Base-by-base conservation (phyloP, 805 yeast species). In the Yarrowia sp. region DNA sequence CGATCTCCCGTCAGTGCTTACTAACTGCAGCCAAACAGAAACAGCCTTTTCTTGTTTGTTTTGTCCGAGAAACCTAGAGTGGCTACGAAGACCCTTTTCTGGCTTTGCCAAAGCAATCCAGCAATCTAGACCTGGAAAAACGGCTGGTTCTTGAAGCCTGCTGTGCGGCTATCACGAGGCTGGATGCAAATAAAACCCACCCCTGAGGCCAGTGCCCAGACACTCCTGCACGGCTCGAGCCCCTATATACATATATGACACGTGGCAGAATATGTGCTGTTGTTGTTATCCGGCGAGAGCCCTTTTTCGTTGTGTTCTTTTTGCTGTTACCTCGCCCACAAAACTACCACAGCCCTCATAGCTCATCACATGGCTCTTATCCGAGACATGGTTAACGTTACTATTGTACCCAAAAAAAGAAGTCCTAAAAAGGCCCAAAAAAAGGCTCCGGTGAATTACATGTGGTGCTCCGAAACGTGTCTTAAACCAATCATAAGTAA, bases 331-430 rank as follows among this genome's bases (percentile, higher is more conserved):
- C 18, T 28, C 51, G 38, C 38, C 38, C 38, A 35, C 38, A 4
- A 35, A 35, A 4, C 38, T n/a, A n/a, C 38, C 38, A 35, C 38
- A 10, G 38, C 38, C 38, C 13, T 35, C 10, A 35, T 7, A 35
- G 41, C 55, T 48, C 55, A 48, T 48, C 55, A 48, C 55, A 48
- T 48, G 55, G 53, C 39, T 47, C 51, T 32, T 47, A 47, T 47
- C 50, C 50, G 51, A 47, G 53, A 47, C 53, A 47, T 47, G 38
- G 53, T 47, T 47, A 47, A 47, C 53, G 39, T 47, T 47, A 28
- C 10, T 35, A 31, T n/a, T 45, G 50, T 31, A n/a, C 36, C 36
- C 18, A 31, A 31, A 45, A 44, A 22, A 44, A 44, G 17, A 28
- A 17, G 45, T n/a, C 45, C 18, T 38, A 11, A 35, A 11, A 11